Base-by-base conservation (phyloP, 2,329 filamentous ascomycete species). In the Colletotrichum plurivorum region DNA sequence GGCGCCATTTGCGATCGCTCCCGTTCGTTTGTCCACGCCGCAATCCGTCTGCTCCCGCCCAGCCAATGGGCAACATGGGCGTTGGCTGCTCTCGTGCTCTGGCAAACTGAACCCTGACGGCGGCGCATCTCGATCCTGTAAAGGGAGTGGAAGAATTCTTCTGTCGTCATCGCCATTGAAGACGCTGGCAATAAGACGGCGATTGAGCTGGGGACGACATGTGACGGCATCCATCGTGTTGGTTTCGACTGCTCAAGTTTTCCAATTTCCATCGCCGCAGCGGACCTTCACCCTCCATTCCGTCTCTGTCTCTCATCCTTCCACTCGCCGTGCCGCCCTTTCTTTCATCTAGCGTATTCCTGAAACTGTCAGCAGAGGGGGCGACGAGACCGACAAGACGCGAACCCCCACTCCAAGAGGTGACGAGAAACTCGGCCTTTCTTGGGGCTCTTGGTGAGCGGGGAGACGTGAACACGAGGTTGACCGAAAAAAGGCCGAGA, bases 361-460 rank as follows among this genome's bases (percentile, higher is more conserved):
- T 36, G 31, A 43, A n/a, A n/a, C 41, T 43, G 41, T n/a, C 45
- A 51, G 43, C 27, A 16, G 27, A 10, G 18, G 27, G n/a, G 18
- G 15, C n/a, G n/a, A 59, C 8, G 20, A 49, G 27, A 41, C 45
- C 45, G 56, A 59, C 45, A 51, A 59, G 56, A 59, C 43, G 56
- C 56, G 36, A 39, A 43, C 45, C 56, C 56, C 53, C 45, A 48
- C 56, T 39, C 45, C 45, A 48, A 36, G 46, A 59, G 22, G 49
- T 18, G 25, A 39, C 55, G 18, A 51, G 27, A 59, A 45, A 16
- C 56, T 59, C 49, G 43, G 25, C 43, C 13, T 2, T 49, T 25
- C 25, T n/a, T 59, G 18, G 22, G 31, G 6, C 31, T 49, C 13
- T 22, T 20, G 56, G n/a, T 36, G 31, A 36, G 31, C 31, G 41